phyloP scores from a whole-genome alignment of 225 moss, liverwort and hornwort species.

The Climacium dendroides region DNA sequence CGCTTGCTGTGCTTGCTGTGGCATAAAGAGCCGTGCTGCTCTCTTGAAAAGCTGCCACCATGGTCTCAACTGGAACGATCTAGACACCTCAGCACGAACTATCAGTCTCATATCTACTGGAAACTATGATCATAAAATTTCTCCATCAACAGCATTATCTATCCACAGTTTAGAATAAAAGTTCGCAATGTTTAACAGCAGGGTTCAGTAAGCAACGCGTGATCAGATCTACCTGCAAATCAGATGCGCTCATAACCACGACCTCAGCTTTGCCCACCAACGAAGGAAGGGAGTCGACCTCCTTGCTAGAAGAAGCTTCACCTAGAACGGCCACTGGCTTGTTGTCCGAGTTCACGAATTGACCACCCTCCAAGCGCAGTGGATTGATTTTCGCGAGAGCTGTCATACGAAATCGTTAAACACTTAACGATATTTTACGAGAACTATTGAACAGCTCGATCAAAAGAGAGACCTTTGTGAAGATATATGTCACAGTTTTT shows the following conservation, averaged over 20 bases:
- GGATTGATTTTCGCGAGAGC: conserved; percentile 60
- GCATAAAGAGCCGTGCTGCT: conserved; percentile 66
- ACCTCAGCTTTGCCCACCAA: conserved; percentile 52
- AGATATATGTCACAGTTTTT: neutral
- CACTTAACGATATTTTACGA: neutral
- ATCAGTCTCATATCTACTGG: neutral
- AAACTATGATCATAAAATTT: neutral
- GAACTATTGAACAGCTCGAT: neutral
- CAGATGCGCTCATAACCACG: conserved; percentile 76
- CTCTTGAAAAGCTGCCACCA: conserved; percentile 84
- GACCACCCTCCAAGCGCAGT: conserved; percentile 31
- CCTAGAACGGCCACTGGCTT: conserved; percentile 53
- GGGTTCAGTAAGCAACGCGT: neutral
- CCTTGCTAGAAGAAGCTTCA: conserved; percentile 64
- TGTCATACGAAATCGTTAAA: neutral
- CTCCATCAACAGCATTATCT: neutral
- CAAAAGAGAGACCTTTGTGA: neutral
- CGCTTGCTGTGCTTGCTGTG: conserved; percentile 57
- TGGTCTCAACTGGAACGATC: conserved; percentile 78
- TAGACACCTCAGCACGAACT: neutral
- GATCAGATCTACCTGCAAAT: conserved; percentile 19
- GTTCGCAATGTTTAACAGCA: neutral
- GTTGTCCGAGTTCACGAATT: conserved; percentile 43
- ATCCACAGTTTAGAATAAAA: neutral
- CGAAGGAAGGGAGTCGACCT: conserved; percentile 55